Conservation (phyloP, 2,329 filamentous ascomycete species). For the Xylariales sp. region DNA sequence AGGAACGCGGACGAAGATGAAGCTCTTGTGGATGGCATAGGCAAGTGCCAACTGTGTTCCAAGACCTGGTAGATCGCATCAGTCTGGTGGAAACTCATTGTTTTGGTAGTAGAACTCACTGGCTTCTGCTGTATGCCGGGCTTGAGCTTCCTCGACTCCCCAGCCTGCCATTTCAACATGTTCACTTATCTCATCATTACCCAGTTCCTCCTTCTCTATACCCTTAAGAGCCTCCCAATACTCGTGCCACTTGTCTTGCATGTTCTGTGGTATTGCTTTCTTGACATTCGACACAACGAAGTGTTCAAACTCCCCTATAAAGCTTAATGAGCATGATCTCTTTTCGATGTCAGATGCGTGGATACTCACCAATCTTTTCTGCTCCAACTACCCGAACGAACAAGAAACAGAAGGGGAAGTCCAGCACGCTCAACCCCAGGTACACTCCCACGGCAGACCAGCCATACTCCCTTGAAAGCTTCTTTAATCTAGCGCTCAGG, state of each 20-base stretch:
- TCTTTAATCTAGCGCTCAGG: constrained; percentile 69
- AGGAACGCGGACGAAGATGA: constrained; percentile 94
- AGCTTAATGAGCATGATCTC: constrained; percentile 3
- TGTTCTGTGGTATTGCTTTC: constrained; percentile 53
- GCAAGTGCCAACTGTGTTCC: constrained; percentile 85
- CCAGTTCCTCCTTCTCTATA: constrained; percentile 37
- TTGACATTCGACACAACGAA: constrained; percentile 57
- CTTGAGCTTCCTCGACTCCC: constrained; percentile 61
- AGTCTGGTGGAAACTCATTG: constrained; percentile 10
- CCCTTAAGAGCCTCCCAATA: constrained; percentile 44
- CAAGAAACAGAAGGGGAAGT: constrained; percentile 94
- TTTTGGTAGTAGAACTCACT: constrained; percentile 54
- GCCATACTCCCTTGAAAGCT: constrained; percentile 86
- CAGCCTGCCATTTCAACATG: constrained; percentile 48
- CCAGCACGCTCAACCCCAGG: constrained; percentile 71
- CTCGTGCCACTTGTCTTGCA: constrained; percentile 49
- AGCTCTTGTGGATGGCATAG: constrained; percentile 96
- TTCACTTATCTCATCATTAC: constrained; percentile 39
- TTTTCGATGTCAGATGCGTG: neutral
- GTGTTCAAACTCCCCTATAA: constrained; percentile 58
- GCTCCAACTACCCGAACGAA: constrained; percentile 78
- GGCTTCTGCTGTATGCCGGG: constrained; percentile 59
- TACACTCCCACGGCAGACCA: constrained; percentile 95
- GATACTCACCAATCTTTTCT: constrained; percentile 71
- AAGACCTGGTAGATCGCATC: constrained; percentile 40